Base-by-base conservation (phyloP, 2,329 filamentous ascomycete genomes). In the Clonostachys chloroleuca region DNA sequence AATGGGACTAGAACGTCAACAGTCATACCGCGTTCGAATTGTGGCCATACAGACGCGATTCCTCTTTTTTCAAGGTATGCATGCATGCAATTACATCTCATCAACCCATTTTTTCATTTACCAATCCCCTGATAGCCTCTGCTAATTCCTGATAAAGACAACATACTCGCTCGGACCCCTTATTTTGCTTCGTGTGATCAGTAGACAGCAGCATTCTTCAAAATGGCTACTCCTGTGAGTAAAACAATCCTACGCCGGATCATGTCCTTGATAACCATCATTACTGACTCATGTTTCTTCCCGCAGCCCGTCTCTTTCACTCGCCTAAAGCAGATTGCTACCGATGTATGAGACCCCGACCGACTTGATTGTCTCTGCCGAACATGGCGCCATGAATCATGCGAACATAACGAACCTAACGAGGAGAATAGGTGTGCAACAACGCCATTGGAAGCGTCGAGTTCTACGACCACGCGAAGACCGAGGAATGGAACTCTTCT, bases 391-490 rank as follows among this genome's bases (percentile, higher is more conserved):
- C 43, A 14, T 42, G 41, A 43, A n/a, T 43, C 35, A 18, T 14
- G 14, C 14, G 30, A 24, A 9, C 16, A 41, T 34, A 34, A 34
- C 53, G 53, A 44, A 55, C 44, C 5, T n/a, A 35, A 51, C 46
- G 50, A 55, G 44, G 56, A 39, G 33, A 39, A 42, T 48, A 96
- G 91, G 92, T 90, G 56, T 96, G 92, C 77, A 83, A 88, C 62
- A 78, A 77, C 56, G 87, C 89, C 50, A 81, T 97, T 59, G 82
- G 83, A 52, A 78, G 71, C 53, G 83, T 84, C 50, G 83, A 89
- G 52, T 84, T 80, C 70, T 99, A 99, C 73, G 87, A 95, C 55
- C 94, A 97, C 69, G 70, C 83, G 47, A 86, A 87, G 64, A 95
- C 92, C 35, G 83, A 87, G 63, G 73, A 83, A 57, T 97, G 92